Conservation (phyloP, 768 basidiomycete species). For the Mycena rosella region DNA sequence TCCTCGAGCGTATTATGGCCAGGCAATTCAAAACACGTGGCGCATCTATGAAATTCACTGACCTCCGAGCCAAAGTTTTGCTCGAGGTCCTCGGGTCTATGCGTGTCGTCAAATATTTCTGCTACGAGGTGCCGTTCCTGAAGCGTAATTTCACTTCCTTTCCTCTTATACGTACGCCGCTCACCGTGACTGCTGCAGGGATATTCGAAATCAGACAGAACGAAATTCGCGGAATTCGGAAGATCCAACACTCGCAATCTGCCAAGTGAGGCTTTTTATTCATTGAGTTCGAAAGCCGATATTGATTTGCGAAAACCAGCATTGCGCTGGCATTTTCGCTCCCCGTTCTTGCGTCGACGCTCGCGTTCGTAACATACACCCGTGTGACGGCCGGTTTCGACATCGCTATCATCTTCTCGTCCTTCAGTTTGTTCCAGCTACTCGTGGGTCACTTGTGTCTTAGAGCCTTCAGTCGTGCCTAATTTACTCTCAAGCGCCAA, state of each 20-base stretch:
- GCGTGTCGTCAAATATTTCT: conserved; percentile 84
- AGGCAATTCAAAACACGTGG: conserved; percentile 67
- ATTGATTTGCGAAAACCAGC: conserved; percentile 43
- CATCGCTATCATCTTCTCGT: conserved; percentile 77
- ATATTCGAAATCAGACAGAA: conserved; percentile 65
- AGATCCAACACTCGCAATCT: conserved; percentile 71
- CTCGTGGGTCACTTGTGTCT: no score
- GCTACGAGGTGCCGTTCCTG: conserved; percentile 77
- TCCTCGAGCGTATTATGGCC: conserved; percentile 75
- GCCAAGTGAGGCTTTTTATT: conserved; percentile 60
- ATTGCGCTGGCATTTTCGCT: conserved; percentile 69
- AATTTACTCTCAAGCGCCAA: no score
- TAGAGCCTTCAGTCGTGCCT: no score
- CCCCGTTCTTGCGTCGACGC: conserved; percentile 73
- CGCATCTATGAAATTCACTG: conserved; percentile 71
- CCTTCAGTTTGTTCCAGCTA: conserved; percentile 72
- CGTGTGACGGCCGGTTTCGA: conserved; percentile 66
- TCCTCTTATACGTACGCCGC: not conserved
- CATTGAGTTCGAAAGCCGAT: conserved; percentile 27
- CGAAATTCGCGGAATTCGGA: conserved; percentile 68
- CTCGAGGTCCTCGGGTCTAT: conserved; percentile 75
- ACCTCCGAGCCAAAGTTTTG: conserved; percentile 72
- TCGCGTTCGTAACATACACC: conserved; percentile 77
- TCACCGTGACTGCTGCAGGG: conserved; percentile 50
- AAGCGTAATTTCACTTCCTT: conserved; percentile 57